Evolutionary conservation across 129 eudicot species (phyloP), one percentile per base, ranked within the genome.

Genomic region (Pittosporum tobira): DNA sequence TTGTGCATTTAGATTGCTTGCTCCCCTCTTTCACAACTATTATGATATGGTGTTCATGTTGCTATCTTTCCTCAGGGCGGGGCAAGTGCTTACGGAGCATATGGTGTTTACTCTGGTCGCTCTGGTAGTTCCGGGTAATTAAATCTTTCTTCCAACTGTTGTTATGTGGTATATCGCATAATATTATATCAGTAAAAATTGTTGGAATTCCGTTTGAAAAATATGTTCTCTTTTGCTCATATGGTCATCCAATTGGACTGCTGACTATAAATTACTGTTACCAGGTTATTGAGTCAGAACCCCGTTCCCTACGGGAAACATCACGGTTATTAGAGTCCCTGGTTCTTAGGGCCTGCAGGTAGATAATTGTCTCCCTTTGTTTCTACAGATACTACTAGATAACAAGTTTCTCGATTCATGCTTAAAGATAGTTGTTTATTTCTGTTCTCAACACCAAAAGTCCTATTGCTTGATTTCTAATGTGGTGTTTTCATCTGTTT

Each of bases 51-150:
- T 40, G 11, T 40, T 31, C 26, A 30, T 43, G 40, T 48, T 43
- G 15, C 19, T 12, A 4, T 46, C 22, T 54, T 46, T 66, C 40
- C 57, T 14, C 72, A 87, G 95, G 62, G 68, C 23, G 77, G 71
- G 14, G 81, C 81, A 51, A 70, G 88, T 67, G 72, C 71, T 53
- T 82, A 86, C 61, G 88, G 84, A 62, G 72, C 81, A 20, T 82
- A 87, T 74, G 95, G 84, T 21, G 78, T 74, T 59, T 83, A 83
- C 55, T 48, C 84, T 7, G 81, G 88, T 48, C 87, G 69, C 18
- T 56, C 76, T 69, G 37, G 71, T 40, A 57, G 75, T 47, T 69
- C 82, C 45, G 63, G 87, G 95, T 87, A 82, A 19, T 18, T 40
- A 42, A 4, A 42, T 28, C 16, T 15, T 42, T 36, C 28, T 26